Evolutionary conservation across 2,329 filamentous ascomycete species (phyloP), one percentile per base, ranked within the genome.

Genomic region (Chaetomiaceae sp.): DNA sequence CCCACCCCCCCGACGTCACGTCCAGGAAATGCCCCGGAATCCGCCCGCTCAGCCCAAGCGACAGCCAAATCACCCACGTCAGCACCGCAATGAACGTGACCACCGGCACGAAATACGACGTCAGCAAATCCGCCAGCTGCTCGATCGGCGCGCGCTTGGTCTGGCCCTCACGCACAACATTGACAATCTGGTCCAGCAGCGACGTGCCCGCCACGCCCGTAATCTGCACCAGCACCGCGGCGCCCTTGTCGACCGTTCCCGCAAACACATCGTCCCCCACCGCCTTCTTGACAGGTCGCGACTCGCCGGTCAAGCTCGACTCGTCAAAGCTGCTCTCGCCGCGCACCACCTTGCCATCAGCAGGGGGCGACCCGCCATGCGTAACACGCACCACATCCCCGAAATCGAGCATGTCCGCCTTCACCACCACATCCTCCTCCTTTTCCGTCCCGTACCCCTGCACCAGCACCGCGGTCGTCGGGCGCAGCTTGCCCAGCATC

Each of bases 261-360:
- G 84, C 79, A 56, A 76, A 89, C 2, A 89, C 80, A 14, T 71
- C 68, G 48, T 88, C 84, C 3, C 80, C 82, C 2, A 68, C 56
- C 0, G 41, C 51, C 65, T 90, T 90, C 58, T 73, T 74, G 45
- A 89, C 77, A 0, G 76, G 76, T 6, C 76, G 74, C 12, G 85
- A 85, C 65, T 90, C 86, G 42, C 86, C 86, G 2, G 91, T 96
- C 50, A 97, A 72, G 51, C 88, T 94, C 10, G 88, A 90, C 63
- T 97, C 91, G 60, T 96, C 88, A 58, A 96, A 95, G 40, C 71
- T 75, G 36, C 79, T 80, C 40, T 79, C 73, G 3, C 79, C 82
- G 50, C 75, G 64, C 51, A 80, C 68, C 52, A 95, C 56, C 49
- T 74, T 64, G 7, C 90, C 90, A 61, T 96, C 91, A 5, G 84